Evolutionary conservation across 352 stramenopile species (phyloP).

Genomic region (Thalassiosira ordinaria): DNA sequence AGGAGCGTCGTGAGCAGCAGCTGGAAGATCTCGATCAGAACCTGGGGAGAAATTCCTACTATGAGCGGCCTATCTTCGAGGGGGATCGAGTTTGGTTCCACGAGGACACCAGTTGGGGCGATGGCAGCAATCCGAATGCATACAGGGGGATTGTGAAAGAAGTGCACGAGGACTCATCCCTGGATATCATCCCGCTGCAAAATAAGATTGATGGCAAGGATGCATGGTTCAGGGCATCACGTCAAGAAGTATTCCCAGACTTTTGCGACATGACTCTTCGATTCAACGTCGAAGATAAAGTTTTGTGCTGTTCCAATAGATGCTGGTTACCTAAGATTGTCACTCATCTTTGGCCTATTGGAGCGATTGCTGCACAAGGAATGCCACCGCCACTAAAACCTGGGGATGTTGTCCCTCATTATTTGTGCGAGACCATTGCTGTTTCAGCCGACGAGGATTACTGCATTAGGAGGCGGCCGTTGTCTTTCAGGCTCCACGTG

Average conservation of each 20-base stretch:
- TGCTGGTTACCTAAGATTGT: background rate
- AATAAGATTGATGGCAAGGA: background rate
- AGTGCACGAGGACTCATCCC: background rate
- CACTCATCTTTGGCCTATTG: background rate
- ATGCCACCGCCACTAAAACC: too few species aligned
- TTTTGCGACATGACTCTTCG: conserved; percentile 31
- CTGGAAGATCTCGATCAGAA: conserved; percentile 2
- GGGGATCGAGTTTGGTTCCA: conserved; percentile 2
- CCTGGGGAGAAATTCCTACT: background rate
- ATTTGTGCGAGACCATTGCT: too few species aligned
- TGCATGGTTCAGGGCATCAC: background rate
- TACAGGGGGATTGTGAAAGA: conserved; percentile 6
- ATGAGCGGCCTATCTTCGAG: background rate
- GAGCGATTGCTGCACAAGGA: background rate
- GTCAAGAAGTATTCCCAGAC: conserved; percentile 24
- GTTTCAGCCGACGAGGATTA: background rate
- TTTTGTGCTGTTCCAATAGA: conserved; percentile 15
- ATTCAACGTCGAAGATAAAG: conserved; percentile 26
- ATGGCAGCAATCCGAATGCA: background rate
- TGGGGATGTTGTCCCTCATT: too few species aligned
- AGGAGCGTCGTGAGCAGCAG: conserved; percentile 3
- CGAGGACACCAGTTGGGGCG: background rate
- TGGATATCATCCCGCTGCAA: background rate
- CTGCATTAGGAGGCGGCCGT: background rate
- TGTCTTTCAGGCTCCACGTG: background rate